A percentile compares a stretch with the other conserved stretches of the same genome.
phyloP scores from a whole-genome alignment of 805 yeast species.

The Lachancea fermentati region DNA sequence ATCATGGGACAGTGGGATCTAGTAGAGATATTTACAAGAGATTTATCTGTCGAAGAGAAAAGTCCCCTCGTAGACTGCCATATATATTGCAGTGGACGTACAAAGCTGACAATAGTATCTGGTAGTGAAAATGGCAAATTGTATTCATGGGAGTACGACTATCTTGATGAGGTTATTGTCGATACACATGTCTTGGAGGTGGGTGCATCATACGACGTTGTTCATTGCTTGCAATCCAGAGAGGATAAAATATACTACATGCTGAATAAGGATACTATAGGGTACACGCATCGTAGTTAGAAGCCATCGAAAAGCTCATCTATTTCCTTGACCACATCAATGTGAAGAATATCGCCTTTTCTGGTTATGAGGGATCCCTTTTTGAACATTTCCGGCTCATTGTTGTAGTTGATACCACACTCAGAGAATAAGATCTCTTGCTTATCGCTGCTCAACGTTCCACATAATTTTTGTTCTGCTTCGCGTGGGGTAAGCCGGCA shows the following conservation, averaged over 20 bases:
- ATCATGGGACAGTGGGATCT: constrained; percentile 20
- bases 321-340: constrained; percentile 36
- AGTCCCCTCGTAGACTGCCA: constrained; percentile 16
- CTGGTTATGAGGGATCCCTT: constrained; percentile 64
- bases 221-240: constrained; percentile 8
- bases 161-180: constrained; percentile 8
- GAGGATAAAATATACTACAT: constrained; percentile 11
- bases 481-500: constrained; percentile 71
- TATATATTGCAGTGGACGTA: constrained; percentile 4
- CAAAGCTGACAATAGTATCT: constrained; percentile 9
- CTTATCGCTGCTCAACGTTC: constrained; percentile 78
- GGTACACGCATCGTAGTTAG: constrained; percentile 7
- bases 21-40: constrained; percentile 8
- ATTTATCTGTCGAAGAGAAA: constrained; percentile 2
- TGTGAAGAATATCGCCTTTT: constrained; percentile 43
- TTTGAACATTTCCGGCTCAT: constrained; percentile 80
- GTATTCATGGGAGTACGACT: constrained; percentile 17
- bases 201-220: constrained; percentile 6
- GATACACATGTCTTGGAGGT: constrained; percentile 5
- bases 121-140: constrained; percentile 21
- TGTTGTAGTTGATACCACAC: constrained; percentile 83
- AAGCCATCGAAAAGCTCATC: constrained; percentile 34
- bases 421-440: constrained; percentile 77
- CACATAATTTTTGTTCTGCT: constrained; percentile 71
- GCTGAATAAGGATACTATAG: constrained; percentile 8